Base-by-base conservation (phyloP, 116 monocot species). In the Iris pallida region DNA sequence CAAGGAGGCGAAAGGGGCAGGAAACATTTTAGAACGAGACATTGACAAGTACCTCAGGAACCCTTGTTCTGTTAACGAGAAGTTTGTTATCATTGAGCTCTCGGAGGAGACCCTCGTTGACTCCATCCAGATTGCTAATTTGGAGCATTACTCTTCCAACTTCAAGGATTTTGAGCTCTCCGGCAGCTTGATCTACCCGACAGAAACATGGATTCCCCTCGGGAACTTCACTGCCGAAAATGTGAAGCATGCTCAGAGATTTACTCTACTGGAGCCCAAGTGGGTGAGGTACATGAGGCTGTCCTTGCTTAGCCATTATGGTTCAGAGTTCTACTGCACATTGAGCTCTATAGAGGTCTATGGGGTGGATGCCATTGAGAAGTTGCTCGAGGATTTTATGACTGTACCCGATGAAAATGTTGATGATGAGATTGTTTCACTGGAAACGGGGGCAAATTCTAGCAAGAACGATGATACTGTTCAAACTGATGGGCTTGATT, bases 121-220 rank as follows among this genome's bases (percentile, higher is more conserved):
- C 64, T 48, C 65, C 17, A 52, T 85, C 5, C 70, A 71, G 61
- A 80, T 85, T 16, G 85, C 77, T 4, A 85, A 85, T 65, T 71
- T 80, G 49, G 85, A 85, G 77, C 85, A 85, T 63, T 85, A 84
- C 51, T 85, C 85, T 0, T 85, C 85, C 42, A 85, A 85, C 62
- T 85, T 85, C 68, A 80, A 66, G 62, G 80, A 77, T 42, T 85
- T 85, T 53, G 77, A 72, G 63, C 63, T 85, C 16, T 55, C 40
- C 51, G 84, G 84, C 4, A 85, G 84, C 70, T 63, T 80, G 57
- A 74, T 6, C 47, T 85, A 85, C 41, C 84, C 84, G 0, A 73
- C 80, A 5, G 77, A 85, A 61, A 61, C 45, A 16, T 85, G 85
- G 85, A 65, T 57, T 30, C 66, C 59, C 2, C 70, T 85, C 11